A percentile compares a stretch with the other conserved stretches of the same genome.
Evolutionary conservation across 805 yeast genomes (phyloP).

Genomic region (Lachancea nothofagi): DNA sequence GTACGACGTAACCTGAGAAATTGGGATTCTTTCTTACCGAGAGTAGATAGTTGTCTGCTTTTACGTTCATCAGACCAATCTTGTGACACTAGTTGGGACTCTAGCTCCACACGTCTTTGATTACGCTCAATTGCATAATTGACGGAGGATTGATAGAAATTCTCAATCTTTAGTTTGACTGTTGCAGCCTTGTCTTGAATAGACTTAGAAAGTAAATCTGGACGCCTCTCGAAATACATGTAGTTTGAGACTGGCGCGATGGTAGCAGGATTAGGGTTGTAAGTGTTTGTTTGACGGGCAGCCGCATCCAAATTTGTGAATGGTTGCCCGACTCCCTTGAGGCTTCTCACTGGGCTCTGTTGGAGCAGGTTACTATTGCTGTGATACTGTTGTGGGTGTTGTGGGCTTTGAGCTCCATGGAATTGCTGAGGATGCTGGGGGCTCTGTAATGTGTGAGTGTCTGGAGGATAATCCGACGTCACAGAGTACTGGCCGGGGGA

Average conservation of each 20-base stretch:
- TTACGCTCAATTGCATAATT: constrained; percentile 92
- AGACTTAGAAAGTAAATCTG: constrained; percentile 64
- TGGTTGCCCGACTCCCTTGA: constrained; percentile 19
- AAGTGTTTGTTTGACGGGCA: constrained; percentile 8
- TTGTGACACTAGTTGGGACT: constrained; percentile 59
- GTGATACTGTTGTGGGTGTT: constrained; percentile 8
- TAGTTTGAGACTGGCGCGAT: constrained; percentile 40
- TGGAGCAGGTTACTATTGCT: not conserved
- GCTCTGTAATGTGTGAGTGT: constrained; percentile 21
- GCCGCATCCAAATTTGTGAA: too few relatives aligned
- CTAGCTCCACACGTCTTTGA: constrained; percentile 83
- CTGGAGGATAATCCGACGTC: constrained; percentile 23
- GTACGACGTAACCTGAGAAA: constrained; percentile 82
- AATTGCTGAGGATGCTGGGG: constrained; percentile 19
- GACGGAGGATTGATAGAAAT: constrained; percentile 78
- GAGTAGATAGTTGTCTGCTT: constrained; percentile 69
- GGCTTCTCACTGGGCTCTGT: constrained; percentile 23
- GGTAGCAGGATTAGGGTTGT: constrained; percentile 6
- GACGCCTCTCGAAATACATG: constrained; percentile 76
- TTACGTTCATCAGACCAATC: constrained; percentile 81
- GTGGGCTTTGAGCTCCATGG: constrained; percentile 12
- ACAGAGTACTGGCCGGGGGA: constrained; percentile 29
- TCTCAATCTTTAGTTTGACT: constrained; percentile 73
- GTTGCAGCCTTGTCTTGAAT: constrained; percentile 84
- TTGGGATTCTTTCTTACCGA: constrained; percentile 86